Evolutionary conservation across 345 rosid species (phyloP).

Genomic region (Corchorus capsularis): DNA sequence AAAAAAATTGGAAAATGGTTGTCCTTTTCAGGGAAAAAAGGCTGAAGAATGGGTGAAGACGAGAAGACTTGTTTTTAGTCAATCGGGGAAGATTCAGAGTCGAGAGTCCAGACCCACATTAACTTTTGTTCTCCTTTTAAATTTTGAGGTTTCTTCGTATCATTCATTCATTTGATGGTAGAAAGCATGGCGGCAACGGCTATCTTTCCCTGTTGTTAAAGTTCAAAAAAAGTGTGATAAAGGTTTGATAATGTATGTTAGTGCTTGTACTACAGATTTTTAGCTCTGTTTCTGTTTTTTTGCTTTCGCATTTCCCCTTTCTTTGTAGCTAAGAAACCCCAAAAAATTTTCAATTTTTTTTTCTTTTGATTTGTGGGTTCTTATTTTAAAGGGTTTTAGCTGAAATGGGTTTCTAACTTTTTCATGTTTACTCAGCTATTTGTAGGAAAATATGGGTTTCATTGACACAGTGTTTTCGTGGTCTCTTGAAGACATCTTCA

Average conservation of each 20-base stretch:
- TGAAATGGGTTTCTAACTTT: not conserved
- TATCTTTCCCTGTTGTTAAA: not conserved
- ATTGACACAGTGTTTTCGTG: slow-evolving; percentile 32
- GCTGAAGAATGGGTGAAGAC: not conserved
- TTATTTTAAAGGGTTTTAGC: not conserved
- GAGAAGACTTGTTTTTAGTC: not conserved
- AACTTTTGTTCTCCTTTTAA: not conserved
- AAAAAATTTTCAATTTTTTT: not conserved
- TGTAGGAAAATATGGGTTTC: slow-evolving; percentile 13
- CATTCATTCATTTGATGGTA: not conserved
- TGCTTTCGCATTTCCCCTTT: not conserved
- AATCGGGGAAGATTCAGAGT: not conserved
- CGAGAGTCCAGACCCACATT: not conserved
- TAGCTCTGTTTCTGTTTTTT: not conserved
- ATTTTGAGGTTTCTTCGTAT: not conserved
- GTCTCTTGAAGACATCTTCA: slow-evolving; percentile 39
- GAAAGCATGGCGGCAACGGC: not conserved
- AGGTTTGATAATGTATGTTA: not conserved
- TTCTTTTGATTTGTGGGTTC: not conserved
- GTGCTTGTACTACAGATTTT: slow-evolving; percentile 7
- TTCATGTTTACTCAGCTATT: not conserved
- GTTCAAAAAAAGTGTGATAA: not conserved
- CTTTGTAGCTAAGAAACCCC: slow-evolving; percentile 19
- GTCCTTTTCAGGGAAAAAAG: not conserved
- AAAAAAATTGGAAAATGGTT: not conserved